Evolutionary conservation across 768 basidiomycete genomes (phyloP), one percentile per base, ranked within the genome.

Genomic region (Xanthoconium purpureum): DNA sequence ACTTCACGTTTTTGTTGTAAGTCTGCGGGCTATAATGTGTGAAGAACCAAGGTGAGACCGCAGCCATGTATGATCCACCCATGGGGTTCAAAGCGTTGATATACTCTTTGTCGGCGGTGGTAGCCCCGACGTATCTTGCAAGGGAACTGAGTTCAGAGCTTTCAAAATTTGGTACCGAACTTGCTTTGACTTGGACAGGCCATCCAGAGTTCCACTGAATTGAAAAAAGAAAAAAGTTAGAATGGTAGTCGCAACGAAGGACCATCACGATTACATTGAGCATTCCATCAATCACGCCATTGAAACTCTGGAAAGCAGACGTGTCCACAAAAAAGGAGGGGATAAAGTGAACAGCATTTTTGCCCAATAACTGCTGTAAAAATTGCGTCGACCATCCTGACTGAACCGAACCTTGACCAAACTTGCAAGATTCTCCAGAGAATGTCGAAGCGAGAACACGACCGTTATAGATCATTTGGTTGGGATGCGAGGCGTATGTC

Each of bases 151-250:
- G 62, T 53, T 70, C 10, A 14, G 50, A 15, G 18, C 47, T 2
- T 9, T 13, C 43, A 53, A 47, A 59, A 46, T 50, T 50, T 28
- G 59, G 6, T 5, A 65, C 0, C 24, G 57, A 60, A 38, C 36
- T 43, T 54, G 61, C 55, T 39, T 77, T 85, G 12, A 88, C 69
- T 69, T 85, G 69, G 57, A 78, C 78, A 3, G 91, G 89, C 91
- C 91, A 94, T 37, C 77, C 91, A 29, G 80, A 80, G 67, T 94
- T 89, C 87, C 87, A 94, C 83, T 87, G 46, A 32, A 43, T n/a
- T 30, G 56, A 18, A 37, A 1, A 47, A 47, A n/a, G n/a, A n/a
- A 47, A 36, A n/a, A 13, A 12, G 60, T 56, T 20, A 42, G 14
- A 47, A 54, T 55, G 20, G 38, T 37, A 64, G 56, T 55, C n/a